Evolutionary conservation across 148 eudicot genomes (phyloP), one percentile per base, ranked within the genome.

Genomic region (Rhododendron vialii): DNA sequence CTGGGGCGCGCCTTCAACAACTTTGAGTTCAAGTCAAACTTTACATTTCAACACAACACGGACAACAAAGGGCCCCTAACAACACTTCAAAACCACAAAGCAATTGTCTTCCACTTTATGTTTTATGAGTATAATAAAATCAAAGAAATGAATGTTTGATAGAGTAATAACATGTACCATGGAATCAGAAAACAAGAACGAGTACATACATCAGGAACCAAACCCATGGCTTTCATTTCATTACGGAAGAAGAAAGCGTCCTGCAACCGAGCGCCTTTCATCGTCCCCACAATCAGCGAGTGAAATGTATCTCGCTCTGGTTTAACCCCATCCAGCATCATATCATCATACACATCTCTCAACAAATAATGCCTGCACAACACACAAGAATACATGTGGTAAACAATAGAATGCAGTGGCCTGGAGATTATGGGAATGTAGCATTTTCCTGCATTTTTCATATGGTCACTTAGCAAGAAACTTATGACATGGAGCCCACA

Each of bases 281-380:
- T 91, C 6, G 96, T 85, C 88, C 98, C 98, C 61, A 85, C 88
- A 78, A 95, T 88, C 82, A 96, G 88, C 33, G 98, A 90, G 85
- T 95, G 99, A 83, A 94, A 95, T 0, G 94, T 93, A 85, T 95
- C 99, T 85, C 96, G 91, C 78, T 90, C 90, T 14, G 99, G 99
- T 86, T 93, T 94, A 88, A 96, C 94, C 80, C 96, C 97, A 86
- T 96, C 99, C 82, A 96, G 92, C 92, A 93, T 87, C 99, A 96
- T 95, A 89, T 96, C 99, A 82, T 96, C 99, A 87, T 96, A 96
- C 38, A 92, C 98, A 92, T 94, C 98, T 82, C 98, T 94, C 96
- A 96, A 89, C 89, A 96, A 74, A 90, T 57, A 92, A 90, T 87
- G 77, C 95, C 99, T 96, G 79, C 48, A 74, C 43, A 71, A 74